Evolutionary conservation across 2,329 filamentous ascomycete genomes (phyloP).

Genomic region (Xylaria hypoxylon): DNA sequence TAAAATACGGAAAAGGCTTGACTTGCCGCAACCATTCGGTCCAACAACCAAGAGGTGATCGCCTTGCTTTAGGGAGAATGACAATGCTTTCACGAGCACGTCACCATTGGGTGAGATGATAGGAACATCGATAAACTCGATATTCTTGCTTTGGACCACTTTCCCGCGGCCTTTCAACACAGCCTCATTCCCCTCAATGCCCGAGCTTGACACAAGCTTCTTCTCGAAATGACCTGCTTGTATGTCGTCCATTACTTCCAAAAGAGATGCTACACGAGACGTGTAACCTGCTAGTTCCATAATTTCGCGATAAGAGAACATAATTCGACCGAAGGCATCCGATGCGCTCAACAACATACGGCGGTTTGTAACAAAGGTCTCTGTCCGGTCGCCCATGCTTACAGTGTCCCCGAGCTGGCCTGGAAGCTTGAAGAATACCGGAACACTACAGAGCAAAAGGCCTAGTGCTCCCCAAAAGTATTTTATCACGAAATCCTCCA

Average conservation of each 20-base stretch:
- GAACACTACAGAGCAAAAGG: conserved; percentile 89
- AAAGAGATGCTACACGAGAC: conserved; percentile 85
- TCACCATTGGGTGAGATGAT: conserved; percentile 98
- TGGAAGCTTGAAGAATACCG: conserved; percentile 94
- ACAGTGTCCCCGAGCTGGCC: conserved; percentile 66
- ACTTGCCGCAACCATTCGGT: conserved; percentile 97
- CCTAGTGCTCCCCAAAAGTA: conserved; percentile 98
- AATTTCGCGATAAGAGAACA: conserved; percentile 98
- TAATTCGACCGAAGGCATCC: conserved; percentile 93
- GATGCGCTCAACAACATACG: conserved; percentile 92
- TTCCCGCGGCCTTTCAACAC: conserved; percentile 85
- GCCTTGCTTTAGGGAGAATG: conserved; percentile 85
- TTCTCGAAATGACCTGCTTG: conserved; percentile 93
- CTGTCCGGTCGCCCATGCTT: conserved; percentile 77
- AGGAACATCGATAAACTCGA: conserved; percentile 69
- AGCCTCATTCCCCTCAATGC: conserved; percentile 82
- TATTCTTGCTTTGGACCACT: conserved; percentile 76
- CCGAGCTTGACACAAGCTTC: conserved; percentile 90
- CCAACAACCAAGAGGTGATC: conserved; percentile 95
- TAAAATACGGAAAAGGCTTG: conserved; percentile 93
- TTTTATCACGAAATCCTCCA: conserved; percentile 99
- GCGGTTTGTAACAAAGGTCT: conserved; percentile 92
- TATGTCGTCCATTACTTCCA: conserved; percentile 96
- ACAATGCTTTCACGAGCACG: conserved; percentile 85
- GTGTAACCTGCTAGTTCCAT: conserved; percentile 97